These are phyloP conservation scores for Fomitopsis serialis DNA, from an alignment of 768 basidiomycete species.

Conservation along the genomic window DNA sequence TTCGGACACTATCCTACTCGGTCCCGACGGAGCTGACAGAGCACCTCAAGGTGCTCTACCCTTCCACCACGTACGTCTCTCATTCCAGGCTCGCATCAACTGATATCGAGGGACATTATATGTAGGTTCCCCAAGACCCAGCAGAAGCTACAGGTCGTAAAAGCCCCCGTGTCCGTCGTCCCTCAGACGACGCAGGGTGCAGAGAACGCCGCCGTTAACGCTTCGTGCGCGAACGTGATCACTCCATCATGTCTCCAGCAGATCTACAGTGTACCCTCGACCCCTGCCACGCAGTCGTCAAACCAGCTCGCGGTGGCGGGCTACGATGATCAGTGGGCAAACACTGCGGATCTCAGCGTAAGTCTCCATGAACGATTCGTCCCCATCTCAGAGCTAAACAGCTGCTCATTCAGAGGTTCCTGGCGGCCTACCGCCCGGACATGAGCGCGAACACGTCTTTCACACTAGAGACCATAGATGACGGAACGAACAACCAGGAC, in stretches of 20 bases:
- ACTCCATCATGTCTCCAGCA: constrained; percentile 28
- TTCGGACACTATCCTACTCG: constrained; percentile 34
- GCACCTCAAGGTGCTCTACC: constrained; percentile 28
- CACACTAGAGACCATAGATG: constrained; percentile 21
- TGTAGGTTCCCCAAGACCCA: constrained; percentile 34
- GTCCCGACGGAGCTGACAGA: constrained; percentile 26
- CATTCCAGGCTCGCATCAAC: neutral
- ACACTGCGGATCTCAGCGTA: constrained; percentile 23
- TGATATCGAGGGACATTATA: neutral
- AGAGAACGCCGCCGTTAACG: constrained; percentile 13
- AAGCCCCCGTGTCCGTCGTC: neutral
- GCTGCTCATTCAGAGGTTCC: constrained; percentile 24
- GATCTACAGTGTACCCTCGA: constrained; percentile 30
- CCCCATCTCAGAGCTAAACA: constrained; percentile 25
- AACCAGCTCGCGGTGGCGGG: constrained; percentile 28
- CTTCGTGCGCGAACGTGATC: constrained; percentile 18
- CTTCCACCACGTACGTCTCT: constrained; percentile 22
- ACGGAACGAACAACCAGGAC: constrained; percentile 22
- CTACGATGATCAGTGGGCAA: constrained; percentile 26
- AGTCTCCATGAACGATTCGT: neutral
- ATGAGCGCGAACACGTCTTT: constrained; percentile 18
- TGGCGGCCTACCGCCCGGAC: constrained; percentile 19
- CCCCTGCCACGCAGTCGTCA: constrained; percentile 17
- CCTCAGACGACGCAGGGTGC: neutral
- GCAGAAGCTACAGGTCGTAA: neutral